These are phyloP conservation scores for Trichosporon faecale DNA, from an alignment of 1,284 basidiomycete genomes.

Conservation along the genomic window DNA sequence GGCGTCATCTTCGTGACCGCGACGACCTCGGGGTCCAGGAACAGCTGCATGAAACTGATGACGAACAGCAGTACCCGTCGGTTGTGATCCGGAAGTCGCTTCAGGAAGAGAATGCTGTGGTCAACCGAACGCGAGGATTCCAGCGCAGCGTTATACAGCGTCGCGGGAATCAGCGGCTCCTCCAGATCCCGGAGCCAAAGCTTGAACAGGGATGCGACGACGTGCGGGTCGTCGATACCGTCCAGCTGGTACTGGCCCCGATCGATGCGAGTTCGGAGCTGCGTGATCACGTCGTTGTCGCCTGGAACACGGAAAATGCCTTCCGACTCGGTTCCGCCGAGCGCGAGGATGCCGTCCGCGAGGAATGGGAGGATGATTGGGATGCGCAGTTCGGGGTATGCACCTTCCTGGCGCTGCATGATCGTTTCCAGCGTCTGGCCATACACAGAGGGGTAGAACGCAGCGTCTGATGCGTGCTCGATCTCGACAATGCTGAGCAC, in stretches of 20 bases:
- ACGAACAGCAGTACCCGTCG: constrained; percentile 78
- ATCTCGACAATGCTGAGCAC: constrained; percentile 75
- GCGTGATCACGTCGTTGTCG: constrained; percentile 76
- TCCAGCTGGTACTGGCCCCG: constrained; percentile 78
- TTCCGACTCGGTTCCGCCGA: constrained; percentile 76
- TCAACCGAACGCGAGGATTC: constrained; percentile 60
- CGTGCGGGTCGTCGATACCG: constrained; percentile 77
- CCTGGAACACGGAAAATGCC: constrained; percentile 89
- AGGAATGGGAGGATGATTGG: constrained; percentile 90
- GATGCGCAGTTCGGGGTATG: constrained; percentile 75
- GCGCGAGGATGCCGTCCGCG: constrained; percentile 78
- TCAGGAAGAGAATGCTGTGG: constrained; percentile 69
- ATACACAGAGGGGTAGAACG: constrained; percentile 89
- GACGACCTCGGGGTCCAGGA: constrained; percentile 71
- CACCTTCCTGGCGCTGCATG: constrained; percentile 74
- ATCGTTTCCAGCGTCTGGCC: constrained; percentile 80
- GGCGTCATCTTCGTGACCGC: constrained; percentile 76
- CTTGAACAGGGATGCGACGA: constrained; percentile 81
- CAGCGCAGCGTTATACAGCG: constrained; percentile 66
- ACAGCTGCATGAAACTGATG: constrained; percentile 82
- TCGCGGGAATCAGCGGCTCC: constrained; percentile 76
- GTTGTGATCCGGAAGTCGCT: constrained; percentile 74
- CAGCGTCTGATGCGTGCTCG: constrained; percentile 82
- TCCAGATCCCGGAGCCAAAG: constrained; percentile 86
- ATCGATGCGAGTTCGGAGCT: constrained; percentile 81